Percentiles rank a stretch among this genome's conserved stretches.
These are phyloP conservation scores for Geranomyces michiganensis DNA, from an alignment of 192 early-diverging fungal genomes.

Conservation along the genomic window DNA sequence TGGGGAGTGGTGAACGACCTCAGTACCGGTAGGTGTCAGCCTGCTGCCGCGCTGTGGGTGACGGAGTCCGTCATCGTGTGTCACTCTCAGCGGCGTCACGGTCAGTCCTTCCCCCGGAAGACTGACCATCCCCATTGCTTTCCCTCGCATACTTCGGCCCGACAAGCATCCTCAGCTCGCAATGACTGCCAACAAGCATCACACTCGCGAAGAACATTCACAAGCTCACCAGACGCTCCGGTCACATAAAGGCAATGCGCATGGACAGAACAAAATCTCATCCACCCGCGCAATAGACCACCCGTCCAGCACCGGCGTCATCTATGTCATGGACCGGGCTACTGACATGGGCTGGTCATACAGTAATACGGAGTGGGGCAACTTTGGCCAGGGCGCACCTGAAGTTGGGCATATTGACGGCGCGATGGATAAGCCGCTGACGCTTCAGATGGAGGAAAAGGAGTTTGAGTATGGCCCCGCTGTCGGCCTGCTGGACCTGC, in stretches of 20 bases:
- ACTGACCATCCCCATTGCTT: too few species aligned
- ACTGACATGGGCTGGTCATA: conserved; percentile 46
- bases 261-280: conserved; percentile 15
- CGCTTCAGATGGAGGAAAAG: conserved; percentile 29
- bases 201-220: too few species aligned
- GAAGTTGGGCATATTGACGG: conserved; percentile 46
- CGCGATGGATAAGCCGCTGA: conserved; percentile 36
- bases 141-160: too few species aligned
- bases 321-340: conserved; percentile 60
- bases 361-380: conserved; percentile 44
- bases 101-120: too few species aligned
- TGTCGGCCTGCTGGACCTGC: conserved; percentile 45
- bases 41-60: too few species aligned
- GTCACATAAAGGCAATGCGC: conserved; percentile 39
- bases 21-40: too few species aligned
- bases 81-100: too few species aligned
- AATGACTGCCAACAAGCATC: too few species aligned
- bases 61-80: too few species aligned
- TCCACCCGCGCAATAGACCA: conserved; percentile 43
- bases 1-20: too few species aligned
- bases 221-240: too few species aligned
- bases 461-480: conserved; percentile 54
- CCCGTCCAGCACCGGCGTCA: conserved; percentile 54
- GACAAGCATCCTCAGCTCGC: too few species aligned
- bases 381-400: conserved; percentile 54